phyloP scores from a whole-genome alignment of 495 filamentous ascomycete species.

The Penicillium coffeae region DNA sequence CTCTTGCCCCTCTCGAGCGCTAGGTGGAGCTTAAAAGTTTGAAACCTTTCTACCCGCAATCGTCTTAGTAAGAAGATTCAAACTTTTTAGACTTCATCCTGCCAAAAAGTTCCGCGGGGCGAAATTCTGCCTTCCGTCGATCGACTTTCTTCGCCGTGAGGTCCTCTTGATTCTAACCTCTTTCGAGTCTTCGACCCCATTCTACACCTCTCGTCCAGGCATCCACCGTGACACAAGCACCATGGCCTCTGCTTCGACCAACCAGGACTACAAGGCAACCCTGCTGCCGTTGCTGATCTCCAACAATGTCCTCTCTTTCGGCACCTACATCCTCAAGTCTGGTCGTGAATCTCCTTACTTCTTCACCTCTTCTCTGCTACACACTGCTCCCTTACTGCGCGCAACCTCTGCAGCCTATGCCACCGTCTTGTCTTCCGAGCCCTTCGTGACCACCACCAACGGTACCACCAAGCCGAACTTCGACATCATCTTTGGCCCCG shows the following conservation, averaged over 20 bases:
- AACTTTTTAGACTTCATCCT: background rate
- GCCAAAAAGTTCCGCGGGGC: constrained; percentile 6
- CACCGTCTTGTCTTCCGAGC: constrained; percentile 54
- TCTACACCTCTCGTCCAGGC: background rate
- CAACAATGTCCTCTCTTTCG: constrained; percentile 79
- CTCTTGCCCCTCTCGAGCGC: background rate
- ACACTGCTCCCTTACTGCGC: constrained; percentile 66
- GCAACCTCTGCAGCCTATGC: constrained; percentile 79
- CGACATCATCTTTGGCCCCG: constrained; percentile 61
- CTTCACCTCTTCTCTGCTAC: constrained; percentile 90
- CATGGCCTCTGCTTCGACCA: constrained; percentile 25
- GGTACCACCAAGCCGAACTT: constrained; percentile 30
- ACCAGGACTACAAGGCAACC: constrained; percentile 54
- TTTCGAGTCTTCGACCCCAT: background rate
- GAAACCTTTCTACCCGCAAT: background rate
- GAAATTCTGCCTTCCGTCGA: constrained; percentile 15
- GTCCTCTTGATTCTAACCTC: constrained; percentile 1
- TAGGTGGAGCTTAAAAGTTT: background rate
- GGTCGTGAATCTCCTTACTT: constrained; percentile 95
- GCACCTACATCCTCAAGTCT: constrained; percentile 86
- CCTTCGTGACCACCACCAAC: constrained; percentile 37
- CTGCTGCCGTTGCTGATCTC: constrained; percentile 71
- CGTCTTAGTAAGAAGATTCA: background rate
- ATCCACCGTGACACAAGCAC: background rate
- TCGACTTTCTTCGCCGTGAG: background rate